Percentiles rank a stretch among this genome's conserved stretches.
These are phyloP conservation scores for Solanum chilense DNA, from an alignment of 257 asterid species.

Conservation along the genomic window DNA sequence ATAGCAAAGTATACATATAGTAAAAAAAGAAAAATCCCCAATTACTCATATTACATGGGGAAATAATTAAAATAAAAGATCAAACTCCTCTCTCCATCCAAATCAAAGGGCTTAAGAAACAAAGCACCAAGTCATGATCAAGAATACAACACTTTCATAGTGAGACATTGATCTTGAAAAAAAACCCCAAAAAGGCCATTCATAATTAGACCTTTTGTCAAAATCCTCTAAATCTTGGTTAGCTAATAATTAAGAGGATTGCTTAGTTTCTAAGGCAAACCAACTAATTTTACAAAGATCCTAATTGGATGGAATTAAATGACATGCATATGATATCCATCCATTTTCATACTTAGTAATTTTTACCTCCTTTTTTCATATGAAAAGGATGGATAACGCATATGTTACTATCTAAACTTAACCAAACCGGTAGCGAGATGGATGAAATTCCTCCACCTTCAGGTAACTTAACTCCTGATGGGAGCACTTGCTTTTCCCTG, in stretches of 20 bases:
- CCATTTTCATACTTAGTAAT: constrained; percentile 21
- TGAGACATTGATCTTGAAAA: neutral
- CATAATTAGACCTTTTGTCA: constrained; percentile 2
- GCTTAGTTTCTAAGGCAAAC: constrained; percentile 52
- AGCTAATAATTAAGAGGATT: neutral
- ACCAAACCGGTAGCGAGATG: neutral
- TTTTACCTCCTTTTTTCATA: neutral
- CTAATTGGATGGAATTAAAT: neutral
- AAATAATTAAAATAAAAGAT: constrained; percentile 12
- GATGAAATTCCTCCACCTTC: neutral
- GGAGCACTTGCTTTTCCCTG: neutral
- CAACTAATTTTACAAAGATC: constrained; percentile 25
- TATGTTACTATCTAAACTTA: constrained; percentile 1
- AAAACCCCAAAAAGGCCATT: neutral
- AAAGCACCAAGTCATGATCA: neutral
- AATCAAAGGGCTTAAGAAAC: constrained; percentile 13
- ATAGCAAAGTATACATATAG: constrained; percentile 13
- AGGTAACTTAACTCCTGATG: neutral
- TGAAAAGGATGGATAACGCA: constrained; percentile 30
- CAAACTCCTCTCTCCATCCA: constrained; percentile 32
- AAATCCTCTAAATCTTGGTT: neutral
- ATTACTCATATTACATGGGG: constrained; percentile 22
- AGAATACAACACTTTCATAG: neutral
- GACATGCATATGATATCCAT: constrained; percentile 8
- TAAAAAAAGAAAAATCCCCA: constrained; percentile 17